These are phyloP conservation scores for Leccinum cinnamomeum DNA, from an alignment of 1,284 basidiomycete genomes.

Conservation along the genomic window DNA sequence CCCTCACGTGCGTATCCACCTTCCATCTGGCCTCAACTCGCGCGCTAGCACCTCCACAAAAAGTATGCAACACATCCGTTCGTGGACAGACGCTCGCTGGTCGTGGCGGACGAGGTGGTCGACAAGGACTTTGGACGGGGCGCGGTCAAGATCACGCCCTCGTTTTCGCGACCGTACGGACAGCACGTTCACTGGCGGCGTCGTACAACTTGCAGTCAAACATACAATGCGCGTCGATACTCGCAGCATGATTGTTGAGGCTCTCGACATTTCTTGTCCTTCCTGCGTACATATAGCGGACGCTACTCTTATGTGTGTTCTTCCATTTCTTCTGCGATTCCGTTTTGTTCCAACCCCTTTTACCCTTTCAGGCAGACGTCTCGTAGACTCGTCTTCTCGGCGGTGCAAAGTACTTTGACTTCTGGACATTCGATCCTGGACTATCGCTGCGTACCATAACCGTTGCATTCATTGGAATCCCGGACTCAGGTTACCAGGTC, in stretches of 20 bases:
- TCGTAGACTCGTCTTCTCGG: neutral
- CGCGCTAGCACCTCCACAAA: neutral
- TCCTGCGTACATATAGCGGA: slow-evolving; percentile 31
- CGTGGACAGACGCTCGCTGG: no score
- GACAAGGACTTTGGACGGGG: no score
- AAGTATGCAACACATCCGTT: no score
- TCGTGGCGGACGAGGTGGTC: no score
- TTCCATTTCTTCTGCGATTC: slow-evolving; percentile 16
- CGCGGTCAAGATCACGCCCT: no score
- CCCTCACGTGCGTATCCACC: neutral
- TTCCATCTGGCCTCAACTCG: neutral
- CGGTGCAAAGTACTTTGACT: slow-evolving; percentile 4
- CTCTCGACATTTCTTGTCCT: slow-evolving; percentile 6
- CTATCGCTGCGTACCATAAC: slow-evolving; percentile 3
- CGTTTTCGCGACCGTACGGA: slow-evolving; percentile 70
- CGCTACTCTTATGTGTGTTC: slow-evolving; percentile 5
- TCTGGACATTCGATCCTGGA: slow-evolving; percentile 1
- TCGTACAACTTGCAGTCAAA: slow-evolving; percentile 90
- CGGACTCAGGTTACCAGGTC: slow-evolving; percentile 13
- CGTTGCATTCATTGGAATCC: neutral
- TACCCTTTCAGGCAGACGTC: neutral
- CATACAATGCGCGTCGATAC: slow-evolving; percentile 64
- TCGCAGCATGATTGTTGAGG: neutral
- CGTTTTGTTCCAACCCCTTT: slow-evolving; percentile 3
- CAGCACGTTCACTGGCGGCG: slow-evolving; percentile 83